Evolutionary conservation across 306 rosid genomes (phyloP).

Genomic region (Cucurbita ficifolia): DNA sequence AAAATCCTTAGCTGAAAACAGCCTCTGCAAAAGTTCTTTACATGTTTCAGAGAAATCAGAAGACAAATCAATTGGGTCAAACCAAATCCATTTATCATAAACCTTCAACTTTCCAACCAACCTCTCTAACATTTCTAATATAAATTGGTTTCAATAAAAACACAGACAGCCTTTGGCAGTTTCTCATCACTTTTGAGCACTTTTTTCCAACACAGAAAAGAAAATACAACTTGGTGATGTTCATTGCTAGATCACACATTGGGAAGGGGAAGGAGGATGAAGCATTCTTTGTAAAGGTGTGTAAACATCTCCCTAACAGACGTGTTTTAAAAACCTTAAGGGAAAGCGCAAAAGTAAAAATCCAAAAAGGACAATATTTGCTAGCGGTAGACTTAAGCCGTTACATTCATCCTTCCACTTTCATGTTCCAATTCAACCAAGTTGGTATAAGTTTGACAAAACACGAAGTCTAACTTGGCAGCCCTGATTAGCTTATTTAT

Average conservation of each 20-base stretch:
- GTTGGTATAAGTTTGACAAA: background rate
- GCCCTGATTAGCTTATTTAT: background rate
- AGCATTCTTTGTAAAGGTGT: no score
- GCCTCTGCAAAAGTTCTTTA: background rate
- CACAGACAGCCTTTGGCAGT: background rate
- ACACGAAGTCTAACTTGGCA: background rate
- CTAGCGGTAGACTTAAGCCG: no score
- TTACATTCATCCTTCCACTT: background rate
- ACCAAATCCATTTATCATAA: background rate
- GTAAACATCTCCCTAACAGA: no score
- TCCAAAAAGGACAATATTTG: no score
- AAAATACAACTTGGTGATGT: background rate
- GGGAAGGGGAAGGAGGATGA: no score
- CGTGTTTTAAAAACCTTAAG: no score
- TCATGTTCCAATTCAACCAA: background rate
- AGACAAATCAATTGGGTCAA: background rate
- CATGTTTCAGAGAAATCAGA: background rate
- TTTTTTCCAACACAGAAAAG: background rate
- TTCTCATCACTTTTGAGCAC: conserved; percentile 2
- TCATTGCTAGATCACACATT: no score
- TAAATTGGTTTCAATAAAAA: background rate
- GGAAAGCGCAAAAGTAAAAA: no score
- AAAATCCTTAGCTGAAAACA: background rate
- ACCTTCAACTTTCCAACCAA: background rate
- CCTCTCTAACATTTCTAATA: background rate